phyloP scores from a whole-genome alignment of 441 rosid genomes.

The Erodium trifolium region DNA sequence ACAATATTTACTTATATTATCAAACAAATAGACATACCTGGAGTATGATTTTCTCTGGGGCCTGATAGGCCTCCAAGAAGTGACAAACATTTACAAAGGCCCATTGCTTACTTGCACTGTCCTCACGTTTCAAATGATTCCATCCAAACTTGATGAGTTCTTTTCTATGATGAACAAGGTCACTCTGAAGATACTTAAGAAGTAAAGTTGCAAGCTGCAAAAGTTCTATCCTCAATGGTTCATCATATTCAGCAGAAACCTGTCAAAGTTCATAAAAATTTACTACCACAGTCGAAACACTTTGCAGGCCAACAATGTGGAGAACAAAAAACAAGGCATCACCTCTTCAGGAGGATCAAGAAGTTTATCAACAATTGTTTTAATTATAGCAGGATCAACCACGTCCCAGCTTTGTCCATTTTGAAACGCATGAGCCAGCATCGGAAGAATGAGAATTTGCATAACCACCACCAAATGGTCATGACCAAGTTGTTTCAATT shows the following conservation, averaged over 20 bases:
- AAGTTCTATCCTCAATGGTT: conserved; percentile 97
- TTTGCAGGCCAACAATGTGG: neutral
- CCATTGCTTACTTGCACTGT: conserved; percentile 99
- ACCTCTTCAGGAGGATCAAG: conserved; percentile 99
- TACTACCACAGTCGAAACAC: conserved; percentile 18
- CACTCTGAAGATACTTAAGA: conserved; percentile 90
- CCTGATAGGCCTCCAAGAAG: conserved; percentile 99
- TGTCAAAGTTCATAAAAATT: conserved; percentile 23
- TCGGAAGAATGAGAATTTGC: conserved; percentile 99
- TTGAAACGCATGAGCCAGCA: conserved; percentile 94
- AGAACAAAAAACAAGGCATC: conserved; percentile 8
- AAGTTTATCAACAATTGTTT: conserved; percentile 94
- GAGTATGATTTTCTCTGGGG: conserved; percentile 97
- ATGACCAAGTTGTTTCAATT: conserved; percentile 77
- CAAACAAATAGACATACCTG: conserved; percentile 49
- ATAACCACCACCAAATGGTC: conserved; percentile 89
- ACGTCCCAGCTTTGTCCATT: conserved; percentile 91
- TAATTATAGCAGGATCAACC: conserved; percentile 72
- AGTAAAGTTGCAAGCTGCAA: conserved; percentile 97
- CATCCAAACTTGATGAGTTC: conserved; percentile 99
- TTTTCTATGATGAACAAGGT: conserved; percentile 94
- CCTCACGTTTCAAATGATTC: conserved; percentile 99
- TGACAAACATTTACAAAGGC: conserved; percentile 99
- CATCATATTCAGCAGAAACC: conserved; percentile 99
- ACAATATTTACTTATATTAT: neutral